Evolutionary conservation across 2,329 filamentous ascomycete species (phyloP).

Genomic region (Pseudogymnoascus sp.): DNA sequence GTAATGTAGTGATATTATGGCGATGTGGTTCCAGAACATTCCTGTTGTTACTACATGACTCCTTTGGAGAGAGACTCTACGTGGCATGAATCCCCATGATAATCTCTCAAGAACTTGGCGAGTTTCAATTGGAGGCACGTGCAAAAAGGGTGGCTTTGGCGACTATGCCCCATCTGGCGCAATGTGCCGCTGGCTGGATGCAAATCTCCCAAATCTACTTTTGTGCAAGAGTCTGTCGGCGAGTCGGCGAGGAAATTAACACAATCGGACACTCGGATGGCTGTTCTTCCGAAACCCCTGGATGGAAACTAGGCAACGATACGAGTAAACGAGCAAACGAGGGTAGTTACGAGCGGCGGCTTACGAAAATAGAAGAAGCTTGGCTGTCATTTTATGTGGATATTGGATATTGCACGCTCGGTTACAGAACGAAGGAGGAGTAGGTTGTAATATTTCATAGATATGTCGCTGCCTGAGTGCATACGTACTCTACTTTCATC

Average conservation of each 20-base stretch:
- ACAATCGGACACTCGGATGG: background rate
- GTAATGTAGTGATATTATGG: background rate
- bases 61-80: background rate
- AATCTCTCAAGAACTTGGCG: background rate
- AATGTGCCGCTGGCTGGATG: background rate
- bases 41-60: background rate
- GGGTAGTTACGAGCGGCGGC: background rate
- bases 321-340: background rate
- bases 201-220: background rate
- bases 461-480: background rate
- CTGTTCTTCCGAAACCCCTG: background rate
- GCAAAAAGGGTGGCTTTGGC: background rate
- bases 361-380: background rate
- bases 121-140: background rate
- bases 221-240: background rate
- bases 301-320: background rate
- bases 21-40: background rate
- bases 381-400: slow-evolving; percentile 2
- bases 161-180: background rate
- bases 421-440: background rate
- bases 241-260: background rate
- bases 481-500: background rate
- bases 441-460: background rate
- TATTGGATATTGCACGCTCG: background rate
- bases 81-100: background rate